Conservation (phyloP, 192 early-diverging fungal species). For the Physocladia obscura region DNA sequence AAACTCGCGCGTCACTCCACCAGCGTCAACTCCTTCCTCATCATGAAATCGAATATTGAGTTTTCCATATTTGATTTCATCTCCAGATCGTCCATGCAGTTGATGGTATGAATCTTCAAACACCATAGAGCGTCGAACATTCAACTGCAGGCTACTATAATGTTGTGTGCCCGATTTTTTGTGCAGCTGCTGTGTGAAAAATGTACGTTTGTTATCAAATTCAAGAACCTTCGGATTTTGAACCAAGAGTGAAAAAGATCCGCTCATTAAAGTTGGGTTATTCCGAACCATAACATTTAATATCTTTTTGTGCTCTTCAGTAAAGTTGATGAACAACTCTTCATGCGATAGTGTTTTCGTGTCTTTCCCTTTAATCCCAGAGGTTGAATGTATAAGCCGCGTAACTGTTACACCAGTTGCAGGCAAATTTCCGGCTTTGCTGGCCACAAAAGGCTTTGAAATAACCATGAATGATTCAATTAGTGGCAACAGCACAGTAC, state of each 20-base stretch:
- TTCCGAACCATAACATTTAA: constrained; percentile 97
- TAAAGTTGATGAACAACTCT: constrained; percentile 85
- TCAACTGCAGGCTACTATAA: constrained; percentile 77
- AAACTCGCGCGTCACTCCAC: constrained; percentile 97
- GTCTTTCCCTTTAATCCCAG: constrained; percentile 21
- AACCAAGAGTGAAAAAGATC: constrained; percentile 94
- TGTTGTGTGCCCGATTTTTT: constrained; percentile 70
- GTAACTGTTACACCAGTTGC: background rate
- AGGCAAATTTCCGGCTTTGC: constrained; percentile 26
- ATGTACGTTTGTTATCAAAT: constrained; percentile 99
- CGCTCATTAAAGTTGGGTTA: constrained; percentile 92
- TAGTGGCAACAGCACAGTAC: constrained; percentile 86
- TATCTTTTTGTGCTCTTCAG: constrained; percentile 92
- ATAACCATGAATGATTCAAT: constrained; percentile 99
- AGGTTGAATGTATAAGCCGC: constrained; percentile 7
- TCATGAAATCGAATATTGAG: constrained; percentile 90
- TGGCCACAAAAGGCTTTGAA: constrained; percentile 81
- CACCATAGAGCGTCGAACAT: constrained; percentile 88
- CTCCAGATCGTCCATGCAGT: constrained; percentile 83
- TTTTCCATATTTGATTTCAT: constrained; percentile 92
- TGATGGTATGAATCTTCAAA: constrained; percentile 98
- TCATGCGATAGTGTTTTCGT: constrained; percentile 33
- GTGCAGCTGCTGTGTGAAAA: constrained; percentile 93
- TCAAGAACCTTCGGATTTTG: constrained; percentile 96
- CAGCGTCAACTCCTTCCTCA: constrained; percentile 97